Conservation (phyloP, 306 rosid genomes). For the Oemleria cerasiformis region DNA sequence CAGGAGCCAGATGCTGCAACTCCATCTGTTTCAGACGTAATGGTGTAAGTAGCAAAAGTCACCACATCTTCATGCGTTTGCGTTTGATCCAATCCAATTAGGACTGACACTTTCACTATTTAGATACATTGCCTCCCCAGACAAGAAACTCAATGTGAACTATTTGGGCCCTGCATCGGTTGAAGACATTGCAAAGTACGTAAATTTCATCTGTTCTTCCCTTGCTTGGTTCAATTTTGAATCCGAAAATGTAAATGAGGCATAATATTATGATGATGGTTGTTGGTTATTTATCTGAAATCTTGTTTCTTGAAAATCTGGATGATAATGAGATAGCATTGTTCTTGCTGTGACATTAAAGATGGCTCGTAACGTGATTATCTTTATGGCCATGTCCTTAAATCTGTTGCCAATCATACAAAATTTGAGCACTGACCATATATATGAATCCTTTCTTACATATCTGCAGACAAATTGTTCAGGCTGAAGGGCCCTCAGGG, state of each 20-base stretch:
- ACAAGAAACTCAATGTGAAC: conserved; percentile 60
- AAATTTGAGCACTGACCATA: neutral
- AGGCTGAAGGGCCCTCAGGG: conserved; percentile 85
- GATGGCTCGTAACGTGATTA: neutral
- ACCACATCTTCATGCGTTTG: conserved; percentile 14
- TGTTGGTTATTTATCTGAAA: neutral
- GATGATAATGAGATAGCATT: neutral
- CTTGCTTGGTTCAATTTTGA: neutral
- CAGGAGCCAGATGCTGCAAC: conserved; percentile 55
- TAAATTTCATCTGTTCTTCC: conserved; percentile 14
- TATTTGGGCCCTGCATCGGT: conserved; percentile 83
- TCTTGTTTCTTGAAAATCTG: neutral
- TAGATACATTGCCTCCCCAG: conserved; percentile 84
- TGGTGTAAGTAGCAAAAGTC: conserved; percentile 67
- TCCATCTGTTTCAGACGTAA: conserved; percentile 63
- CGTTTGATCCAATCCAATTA: conserved; percentile 9
- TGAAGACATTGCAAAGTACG: conserved; percentile 75
- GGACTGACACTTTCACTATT: conserved; percentile 19
- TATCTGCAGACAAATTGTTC: conserved; percentile 62
- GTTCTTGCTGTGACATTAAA: neutral
- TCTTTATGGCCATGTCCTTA: neutral
- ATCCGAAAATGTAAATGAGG: neutral
- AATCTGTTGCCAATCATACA: neutral
- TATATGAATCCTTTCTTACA: neutral
- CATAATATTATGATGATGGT: neutral